Evolutionary conservation across 352 stramenopile genomes (phyloP).

Genomic region (Phytophthora litchii): DNA sequence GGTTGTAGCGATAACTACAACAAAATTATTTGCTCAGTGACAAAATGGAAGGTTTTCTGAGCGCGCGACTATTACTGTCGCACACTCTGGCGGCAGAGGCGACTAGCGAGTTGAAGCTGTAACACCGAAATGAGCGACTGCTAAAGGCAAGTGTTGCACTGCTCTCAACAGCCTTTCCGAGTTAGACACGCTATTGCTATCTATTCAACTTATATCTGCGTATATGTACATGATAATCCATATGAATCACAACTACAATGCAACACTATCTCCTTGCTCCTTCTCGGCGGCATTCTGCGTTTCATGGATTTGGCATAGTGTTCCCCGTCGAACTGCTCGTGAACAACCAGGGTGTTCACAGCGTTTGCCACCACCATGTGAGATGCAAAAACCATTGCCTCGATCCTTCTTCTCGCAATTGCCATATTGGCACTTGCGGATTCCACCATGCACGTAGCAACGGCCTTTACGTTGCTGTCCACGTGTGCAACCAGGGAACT

Average conservation of each 20-base stretch:
- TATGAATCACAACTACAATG: constrained; percentile 25
- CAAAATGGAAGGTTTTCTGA: background rate
- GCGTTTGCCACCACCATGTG: constrained; percentile 71
- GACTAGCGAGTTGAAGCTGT: constrained; percentile 11
- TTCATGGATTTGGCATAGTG: constrained; percentile 66
- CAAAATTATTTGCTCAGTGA: no score
- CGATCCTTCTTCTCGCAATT: constrained; percentile 88
- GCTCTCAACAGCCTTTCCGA: constrained; percentile 3
- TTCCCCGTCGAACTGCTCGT: constrained; percentile 60
- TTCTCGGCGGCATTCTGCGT: constrained; percentile 10
- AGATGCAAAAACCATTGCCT: constrained; percentile 81
- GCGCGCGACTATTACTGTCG: background rate
- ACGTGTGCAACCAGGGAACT: constrained; percentile 70
- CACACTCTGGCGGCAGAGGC: constrained; percentile 6
- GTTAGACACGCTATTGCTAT: constrained; percentile 10
- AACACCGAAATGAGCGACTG: constrained; percentile 10
- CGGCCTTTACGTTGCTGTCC: constrained; percentile 84
- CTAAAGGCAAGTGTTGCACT: constrained; percentile 3
- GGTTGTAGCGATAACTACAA: no score
- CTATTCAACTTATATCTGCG: constrained; percentile 24
- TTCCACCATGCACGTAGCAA: constrained; percentile 86
- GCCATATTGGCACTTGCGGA: constrained; percentile 77
- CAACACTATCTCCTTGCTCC: constrained; percentile 12
- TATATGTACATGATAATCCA: constrained; percentile 30
- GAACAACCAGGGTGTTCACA: constrained; percentile 56